A percentile compares a stretch with the other conserved stretches of the same genome.
These are phyloP conservation scores for Lecanicillium sp. DNA, from an alignment of 2,329 filamentous ascomycete genomes.

Conservation along the genomic window DNA sequence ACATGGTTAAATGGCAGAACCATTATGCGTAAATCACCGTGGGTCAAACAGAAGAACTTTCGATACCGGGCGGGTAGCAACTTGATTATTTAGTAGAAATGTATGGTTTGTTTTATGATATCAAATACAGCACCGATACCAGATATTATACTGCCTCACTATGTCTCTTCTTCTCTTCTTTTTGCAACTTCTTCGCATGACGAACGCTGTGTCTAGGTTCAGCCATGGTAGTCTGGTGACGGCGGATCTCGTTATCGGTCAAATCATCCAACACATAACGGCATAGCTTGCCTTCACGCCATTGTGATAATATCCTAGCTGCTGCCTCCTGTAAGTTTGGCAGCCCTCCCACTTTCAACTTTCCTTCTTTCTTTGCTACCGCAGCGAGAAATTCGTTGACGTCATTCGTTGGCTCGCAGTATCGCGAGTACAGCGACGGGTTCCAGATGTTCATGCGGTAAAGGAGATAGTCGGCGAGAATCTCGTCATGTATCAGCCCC, in stretches of 20 bases:
- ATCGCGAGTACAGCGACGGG: constrained; percentile 53
- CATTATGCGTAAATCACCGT: constrained; percentile 52
- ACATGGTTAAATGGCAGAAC: constrained; percentile 80
- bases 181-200: constrained; percentile 61
- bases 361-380: constrained; percentile 67
- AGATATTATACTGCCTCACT: too few species aligned
- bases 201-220: constrained; percentile 52
- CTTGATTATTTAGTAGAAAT: too few species aligned
- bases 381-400: constrained; percentile 62
- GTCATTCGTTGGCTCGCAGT: constrained; percentile 72
- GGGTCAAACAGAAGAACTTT: too few species aligned
- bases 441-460: constrained; percentile 70
- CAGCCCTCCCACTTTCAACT: constrained; percentile 64
- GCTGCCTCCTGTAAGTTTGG: constrained; percentile 68
- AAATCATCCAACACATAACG: constrained; percentile 75
- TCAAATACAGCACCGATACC: too few species aligned
- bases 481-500: constrained; percentile 68
- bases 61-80: too few species aligned
- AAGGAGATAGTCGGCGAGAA: constrained; percentile 83
- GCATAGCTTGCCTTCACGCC: constrained; percentile 70
- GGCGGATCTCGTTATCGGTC: constrained; percentile 45
- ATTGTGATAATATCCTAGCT: constrained; percentile 72
- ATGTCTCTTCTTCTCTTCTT: constrained; percentile 45
- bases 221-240: constrained; percentile 37
- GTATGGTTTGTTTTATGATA: too few species aligned